phyloP scores from a whole-genome alignment of 192 early-diverging fungal genomes.

The Coemansia sp. region DNA sequence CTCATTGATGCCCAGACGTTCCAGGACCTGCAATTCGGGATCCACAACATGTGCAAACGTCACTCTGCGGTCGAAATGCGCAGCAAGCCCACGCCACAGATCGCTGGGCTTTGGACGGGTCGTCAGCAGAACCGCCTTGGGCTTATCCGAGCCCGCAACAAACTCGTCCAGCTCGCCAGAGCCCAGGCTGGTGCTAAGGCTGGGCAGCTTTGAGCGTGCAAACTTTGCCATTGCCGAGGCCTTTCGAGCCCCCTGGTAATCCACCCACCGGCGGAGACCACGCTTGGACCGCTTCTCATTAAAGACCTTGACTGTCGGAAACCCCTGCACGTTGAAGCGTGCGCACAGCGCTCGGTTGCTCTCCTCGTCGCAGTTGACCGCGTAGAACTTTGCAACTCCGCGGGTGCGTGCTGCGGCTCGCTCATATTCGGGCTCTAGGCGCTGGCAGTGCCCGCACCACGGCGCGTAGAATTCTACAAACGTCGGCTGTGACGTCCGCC shows the following conservation, averaged over 20 bases:
- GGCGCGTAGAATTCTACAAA: conserved; percentile 95
- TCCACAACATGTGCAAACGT: conserved; percentile 69
- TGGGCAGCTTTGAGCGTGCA: conserved; percentile 63
- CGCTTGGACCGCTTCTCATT: conserved; percentile 58
- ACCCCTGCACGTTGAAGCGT: conserved; percentile 79
- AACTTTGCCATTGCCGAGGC: conserved; percentile 76
- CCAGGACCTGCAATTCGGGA: conserved; percentile 52
- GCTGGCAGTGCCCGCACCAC: conserved; percentile 96
- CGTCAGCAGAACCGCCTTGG: conserved; percentile 78
- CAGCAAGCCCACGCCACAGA: conserved; percentile 83
- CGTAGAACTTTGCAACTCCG: conserved; percentile 83
- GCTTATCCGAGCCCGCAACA: conserved; percentile 50
- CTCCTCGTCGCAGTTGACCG: conserved; percentile 88
- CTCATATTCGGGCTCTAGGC: conserved; percentile 82
- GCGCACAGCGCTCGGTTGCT: conserved; percentile 72
- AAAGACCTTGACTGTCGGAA: conserved; percentile 95
- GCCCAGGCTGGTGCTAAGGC: conserved; percentile 39
- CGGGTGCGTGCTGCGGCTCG: conserved; percentile 81
- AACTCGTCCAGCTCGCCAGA: conserved; percentile 52
- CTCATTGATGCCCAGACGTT: conserved; percentile 57
- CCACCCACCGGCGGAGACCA: conserved; percentile 58
- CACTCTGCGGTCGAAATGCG: conserved; percentile 68
- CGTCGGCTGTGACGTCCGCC: conserved; percentile 67
- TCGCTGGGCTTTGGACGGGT: conserved; percentile 72
- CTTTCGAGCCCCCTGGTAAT: conserved; percentile 86